A percentile compares a stretch with the other conserved stretches of the same genome.
phyloP scores from a whole-genome alignment of 352 stramenopile genomes.

The Phytophthora citricola region DNA sequence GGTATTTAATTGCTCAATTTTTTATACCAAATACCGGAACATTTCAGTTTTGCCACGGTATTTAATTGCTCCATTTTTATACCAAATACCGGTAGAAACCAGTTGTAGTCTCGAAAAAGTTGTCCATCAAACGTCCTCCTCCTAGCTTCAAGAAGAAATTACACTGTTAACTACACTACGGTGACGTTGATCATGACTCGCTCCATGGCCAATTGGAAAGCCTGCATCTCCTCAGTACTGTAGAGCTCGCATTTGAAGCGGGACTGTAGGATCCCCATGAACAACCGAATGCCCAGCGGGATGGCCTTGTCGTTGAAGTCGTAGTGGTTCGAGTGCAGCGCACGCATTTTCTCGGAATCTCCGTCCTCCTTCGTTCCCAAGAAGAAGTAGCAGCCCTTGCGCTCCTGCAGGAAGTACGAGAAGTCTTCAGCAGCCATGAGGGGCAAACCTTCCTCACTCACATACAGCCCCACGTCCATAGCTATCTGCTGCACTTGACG shows the following conservation, averaged over 20 bases:
- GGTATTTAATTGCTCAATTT: background rate
- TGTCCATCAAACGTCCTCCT: constrained; percentile 12
- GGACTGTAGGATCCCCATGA: constrained; percentile 75
- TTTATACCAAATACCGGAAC: background rate
- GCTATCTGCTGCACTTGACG: constrained; percentile 78
- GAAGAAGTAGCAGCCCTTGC: constrained; percentile 89
- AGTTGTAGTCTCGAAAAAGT: background rate
- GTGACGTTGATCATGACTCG: constrained; percentile 59
- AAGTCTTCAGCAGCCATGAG: constrained; percentile 97
- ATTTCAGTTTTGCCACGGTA: background rate
- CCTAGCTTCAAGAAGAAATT: constrained; percentile 3
- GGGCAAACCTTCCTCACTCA: constrained; percentile 80
- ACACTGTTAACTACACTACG: constrained; percentile 50
- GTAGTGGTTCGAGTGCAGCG: constrained; percentile 81
- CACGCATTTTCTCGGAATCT: constrained; percentile 60
- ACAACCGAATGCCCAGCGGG: constrained; percentile 82
- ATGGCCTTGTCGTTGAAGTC: constrained; percentile 90
- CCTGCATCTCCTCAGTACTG: constrained; percentile 72
- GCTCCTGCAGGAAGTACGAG: constrained; percentile 88
- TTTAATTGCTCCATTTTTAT: background rate
- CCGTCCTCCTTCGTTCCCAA: constrained; percentile 78
- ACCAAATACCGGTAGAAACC: background rate
- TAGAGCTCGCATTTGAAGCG: constrained; percentile 75
- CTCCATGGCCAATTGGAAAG: constrained; percentile 83
- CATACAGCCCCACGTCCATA: constrained; percentile 71